A percentile compares a stretch with the other conserved stretches of the same genome.
phyloP scores from a whole-genome alignment of 2,329 filamentous ascomycete species.

The Ophiostoma fasciatum region DNA sequence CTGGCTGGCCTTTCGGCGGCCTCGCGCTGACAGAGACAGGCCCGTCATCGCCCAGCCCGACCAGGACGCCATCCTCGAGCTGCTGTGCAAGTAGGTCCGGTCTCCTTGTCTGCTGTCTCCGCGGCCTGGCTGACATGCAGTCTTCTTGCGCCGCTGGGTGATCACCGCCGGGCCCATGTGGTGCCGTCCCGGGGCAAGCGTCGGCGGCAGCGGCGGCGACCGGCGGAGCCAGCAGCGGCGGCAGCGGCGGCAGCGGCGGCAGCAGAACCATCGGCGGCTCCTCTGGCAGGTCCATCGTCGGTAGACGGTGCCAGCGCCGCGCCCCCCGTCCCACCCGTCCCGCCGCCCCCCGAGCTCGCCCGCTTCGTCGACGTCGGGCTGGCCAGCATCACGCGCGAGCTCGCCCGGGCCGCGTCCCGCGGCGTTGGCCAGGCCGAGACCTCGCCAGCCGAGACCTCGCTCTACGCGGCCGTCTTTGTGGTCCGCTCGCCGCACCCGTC shows the following conservation, averaged over 20 bases:
- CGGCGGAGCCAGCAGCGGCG: too few species aligned
- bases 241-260: too few species aligned
- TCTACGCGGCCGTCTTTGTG: conserved; percentile 42
- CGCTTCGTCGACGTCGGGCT: conserved; percentile 49
- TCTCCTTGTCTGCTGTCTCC: background rate
- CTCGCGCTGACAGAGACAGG: too few species aligned
- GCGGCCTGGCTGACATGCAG: too few species aligned
- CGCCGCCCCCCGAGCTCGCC: conserved; percentile 37
- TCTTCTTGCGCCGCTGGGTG: conserved; percentile 36
- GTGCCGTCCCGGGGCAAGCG: conserved; percentile 47
- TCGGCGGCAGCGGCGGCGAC: too few species aligned
- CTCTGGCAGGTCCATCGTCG: too few species aligned
- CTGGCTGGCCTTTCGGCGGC: background rate
- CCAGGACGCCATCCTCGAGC: conserved; percentile 49
- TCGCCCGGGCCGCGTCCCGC: conserved; percentile 27
- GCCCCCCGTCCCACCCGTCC: too few species aligned
- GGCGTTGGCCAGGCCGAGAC: too few species aligned
- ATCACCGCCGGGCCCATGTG: conserved; percentile 39
- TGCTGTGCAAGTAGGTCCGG: conserved; percentile 46
- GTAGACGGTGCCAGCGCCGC: too few species aligned
- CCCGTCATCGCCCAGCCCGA: conserved; percentile 41
- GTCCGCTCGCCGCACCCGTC: conserved; percentile 41
- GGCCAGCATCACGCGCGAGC: conserved; percentile 43
- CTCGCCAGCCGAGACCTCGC: too few species aligned
- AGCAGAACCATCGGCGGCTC: too few species aligned